A percentile compares a stretch with the other conserved stretches of the same genome.
These are phyloP conservation scores for Mycena polygramma DNA, from an alignment of 768 basidiomycete genomes.

Conservation along the genomic window DNA sequence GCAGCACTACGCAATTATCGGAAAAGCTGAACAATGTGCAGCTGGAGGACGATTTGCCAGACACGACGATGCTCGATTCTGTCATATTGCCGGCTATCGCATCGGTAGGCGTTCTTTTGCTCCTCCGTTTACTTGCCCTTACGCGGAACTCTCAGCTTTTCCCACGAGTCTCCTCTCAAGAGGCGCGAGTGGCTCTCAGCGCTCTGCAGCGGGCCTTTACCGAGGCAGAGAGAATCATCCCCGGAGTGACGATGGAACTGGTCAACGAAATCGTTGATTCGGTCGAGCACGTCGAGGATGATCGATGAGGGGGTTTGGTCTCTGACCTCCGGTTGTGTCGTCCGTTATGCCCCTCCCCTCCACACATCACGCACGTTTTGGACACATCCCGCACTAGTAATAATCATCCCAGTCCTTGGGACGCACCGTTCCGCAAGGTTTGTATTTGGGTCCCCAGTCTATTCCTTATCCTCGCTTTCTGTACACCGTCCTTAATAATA, in stretches of 20 bases:
- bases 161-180: constrained; percentile 92
- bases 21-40: constrained; percentile 63
- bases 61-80: constrained; percentile 95
- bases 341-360: constrained; percentile 22
- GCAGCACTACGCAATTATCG: constrained; percentile 53
- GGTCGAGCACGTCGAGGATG: constrained; percentile 90
- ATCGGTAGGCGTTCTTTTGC: constrained; percentile 69
- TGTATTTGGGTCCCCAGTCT: constrained; percentile 30
- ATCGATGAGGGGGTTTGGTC: constrained; percentile 68
- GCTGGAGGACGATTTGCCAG: constrained; percentile 73
- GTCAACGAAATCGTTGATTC: constrained; percentile 96
- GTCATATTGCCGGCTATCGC: constrained; percentile 97
- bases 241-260: constrained; percentile 92
- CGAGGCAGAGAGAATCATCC: constrained; percentile 95
- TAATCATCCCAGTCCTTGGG: constrained; percentile 24
- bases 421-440: constrained; percentile 27
- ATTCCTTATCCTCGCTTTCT: constrained; percentile 40
- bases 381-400: constrained; percentile 33
- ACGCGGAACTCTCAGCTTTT: constrained; percentile 72
- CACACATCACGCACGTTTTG: constrained; percentile 33
- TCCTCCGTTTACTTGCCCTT: constrained; percentile 5
- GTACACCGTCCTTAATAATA: constrained; percentile 44
- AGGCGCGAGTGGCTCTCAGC: constrained; percentile 88
- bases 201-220: constrained; percentile 93
- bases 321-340: constrained; percentile 28